Conservation (phyloP, 768 basidiomycete species). For the Tricholoma saponaceum region DNA sequence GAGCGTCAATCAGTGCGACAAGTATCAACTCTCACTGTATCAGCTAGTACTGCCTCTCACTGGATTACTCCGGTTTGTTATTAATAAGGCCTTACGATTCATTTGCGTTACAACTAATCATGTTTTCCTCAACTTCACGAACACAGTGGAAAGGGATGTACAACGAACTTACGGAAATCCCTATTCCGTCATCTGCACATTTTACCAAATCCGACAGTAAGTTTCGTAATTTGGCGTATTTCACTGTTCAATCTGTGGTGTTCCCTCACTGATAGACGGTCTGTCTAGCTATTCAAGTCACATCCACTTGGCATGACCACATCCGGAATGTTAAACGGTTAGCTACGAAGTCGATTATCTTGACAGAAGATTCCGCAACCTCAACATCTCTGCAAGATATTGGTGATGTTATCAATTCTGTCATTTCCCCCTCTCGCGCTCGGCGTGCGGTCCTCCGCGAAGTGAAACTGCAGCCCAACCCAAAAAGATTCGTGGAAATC, state of each 20-base stretch:
- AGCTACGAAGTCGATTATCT: slow-evolving; percentile 34
- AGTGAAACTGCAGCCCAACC: slow-evolving; percentile 32
- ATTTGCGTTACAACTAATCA: not conserved
- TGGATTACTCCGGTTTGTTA: not conserved
- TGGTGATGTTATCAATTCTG: slow-evolving; percentile 36
- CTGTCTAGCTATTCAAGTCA: slow-evolving; percentile 36
- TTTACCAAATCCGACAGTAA: slow-evolving; percentile 24
- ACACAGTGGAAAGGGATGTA: slow-evolving; percentile 21
- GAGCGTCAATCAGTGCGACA: not conserved
- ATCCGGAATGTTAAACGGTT: slow-evolving; percentile 43
- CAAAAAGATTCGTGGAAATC: slow-evolving; percentile 56
- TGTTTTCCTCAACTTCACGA: not conserved
- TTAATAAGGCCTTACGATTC: not conserved
- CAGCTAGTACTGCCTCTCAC: not conserved
- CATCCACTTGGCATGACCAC: slow-evolving; percentile 48
- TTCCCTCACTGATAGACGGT: slow-evolving; percentile 1
- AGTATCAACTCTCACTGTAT: not conserved
- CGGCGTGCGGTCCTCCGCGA: slow-evolving; percentile 45
- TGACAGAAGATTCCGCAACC: slow-evolving; percentile 15
- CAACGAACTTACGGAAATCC: slow-evolving; percentile 35
- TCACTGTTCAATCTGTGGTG: not conserved
- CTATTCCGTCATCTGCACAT: slow-evolving; percentile 30
- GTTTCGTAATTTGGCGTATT: not conserved
- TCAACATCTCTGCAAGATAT: slow-evolving; percentile 30
- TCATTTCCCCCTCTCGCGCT: slow-evolving; percentile 36